phyloP scores from a whole-genome alignment of 345 rosid genomes.

The Bruguiera parviflora region DNA sequence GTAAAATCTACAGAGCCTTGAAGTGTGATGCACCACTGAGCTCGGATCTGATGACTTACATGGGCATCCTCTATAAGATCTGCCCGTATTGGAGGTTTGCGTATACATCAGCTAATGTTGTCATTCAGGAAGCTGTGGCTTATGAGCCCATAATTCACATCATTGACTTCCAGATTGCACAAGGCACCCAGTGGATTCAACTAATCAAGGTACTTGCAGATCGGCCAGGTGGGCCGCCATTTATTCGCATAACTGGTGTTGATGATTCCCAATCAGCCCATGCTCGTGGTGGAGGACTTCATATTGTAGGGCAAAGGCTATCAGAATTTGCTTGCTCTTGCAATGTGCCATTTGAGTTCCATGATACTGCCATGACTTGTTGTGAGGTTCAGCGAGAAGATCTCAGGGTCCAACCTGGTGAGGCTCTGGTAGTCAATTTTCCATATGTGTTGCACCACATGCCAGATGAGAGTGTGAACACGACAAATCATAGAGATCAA shows the following conservation, averaged over 20 bases:
- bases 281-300: constrained; percentile 94
- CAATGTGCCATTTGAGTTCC: constrained; percentile 77
- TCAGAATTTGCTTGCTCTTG: constrained; percentile 40
- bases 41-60: constrained; percentile 89
- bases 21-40: constrained; percentile 81
- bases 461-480: constrained; percentile 96
- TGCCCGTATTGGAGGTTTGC: constrained; percentile 97
- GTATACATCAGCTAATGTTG: constrained; percentile 66
- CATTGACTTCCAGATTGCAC: constrained; percentile 85
- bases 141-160: constrained; percentile 70
- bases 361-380: constrained; percentile 67
- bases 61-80: constrained; percentile 62
- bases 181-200: constrained; percentile 73
- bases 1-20: constrained; percentile 76
- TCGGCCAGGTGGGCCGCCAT: constrained; percentile 69
- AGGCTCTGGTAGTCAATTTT: constrained; percentile 79
- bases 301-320: constrained; percentile 61
- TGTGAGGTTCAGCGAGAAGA: constrained; percentile 58
- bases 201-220: constrained; percentile 56
- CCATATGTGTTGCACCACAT: constrained; percentile 91
- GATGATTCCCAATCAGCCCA: constrained; percentile 86
- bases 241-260: constrained; percentile 72
- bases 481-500: constrained; percentile 69
- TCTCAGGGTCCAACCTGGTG: constrained; percentile 59
- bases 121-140: constrained; percentile 58